Evolutionary conservation across 2,329 filamentous ascomycete genomes (phyloP).

Genomic region (Hortaea werneckii): DNA sequence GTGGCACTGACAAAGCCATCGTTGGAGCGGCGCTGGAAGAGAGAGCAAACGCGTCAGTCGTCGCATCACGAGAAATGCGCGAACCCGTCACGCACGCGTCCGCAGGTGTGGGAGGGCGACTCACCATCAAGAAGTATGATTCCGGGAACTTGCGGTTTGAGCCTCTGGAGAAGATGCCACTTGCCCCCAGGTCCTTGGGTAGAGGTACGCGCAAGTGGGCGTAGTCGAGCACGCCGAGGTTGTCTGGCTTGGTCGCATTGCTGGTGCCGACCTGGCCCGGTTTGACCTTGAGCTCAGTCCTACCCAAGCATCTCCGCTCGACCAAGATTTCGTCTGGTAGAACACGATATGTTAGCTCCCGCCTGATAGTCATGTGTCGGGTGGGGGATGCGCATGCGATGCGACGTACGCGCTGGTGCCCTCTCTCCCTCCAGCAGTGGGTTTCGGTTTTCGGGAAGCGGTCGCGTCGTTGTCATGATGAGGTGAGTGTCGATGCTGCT

Average conservation of each 20-base stretch:
- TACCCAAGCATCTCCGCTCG: constrained; percentile 74
- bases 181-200: constrained; percentile 75
- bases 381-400: no score
- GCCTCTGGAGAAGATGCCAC: constrained; percentile 82
- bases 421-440: constrained; percentile 53
- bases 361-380: no score
- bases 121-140: constrained; percentile 87
- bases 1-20: constrained; percentile 79
- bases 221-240: constrained; percentile 84
- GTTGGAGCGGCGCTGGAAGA: constrained; percentile 62
- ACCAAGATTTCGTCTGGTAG: constrained; percentile 51
- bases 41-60: no score
- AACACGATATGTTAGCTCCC: no score
- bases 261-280: constrained; percentile 60
- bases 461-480: constrained; percentile 9
- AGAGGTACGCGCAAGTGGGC: constrained; percentile 87
- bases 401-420: constrained; percentile 52
- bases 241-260: constrained; percentile 61
- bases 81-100: no score
- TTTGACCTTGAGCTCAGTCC: constrained; percentile 81
- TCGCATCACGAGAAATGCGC: no score
- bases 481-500: no score
- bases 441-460: constrained; percentile 53
- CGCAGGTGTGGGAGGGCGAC: no score
- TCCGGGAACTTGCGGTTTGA: constrained; percentile 54